These are phyloP conservation scores for Colletotrichum spaethianum DNA, from an alignment of 2,329 filamentous ascomycete genomes.

Conservation along the genomic window DNA sequence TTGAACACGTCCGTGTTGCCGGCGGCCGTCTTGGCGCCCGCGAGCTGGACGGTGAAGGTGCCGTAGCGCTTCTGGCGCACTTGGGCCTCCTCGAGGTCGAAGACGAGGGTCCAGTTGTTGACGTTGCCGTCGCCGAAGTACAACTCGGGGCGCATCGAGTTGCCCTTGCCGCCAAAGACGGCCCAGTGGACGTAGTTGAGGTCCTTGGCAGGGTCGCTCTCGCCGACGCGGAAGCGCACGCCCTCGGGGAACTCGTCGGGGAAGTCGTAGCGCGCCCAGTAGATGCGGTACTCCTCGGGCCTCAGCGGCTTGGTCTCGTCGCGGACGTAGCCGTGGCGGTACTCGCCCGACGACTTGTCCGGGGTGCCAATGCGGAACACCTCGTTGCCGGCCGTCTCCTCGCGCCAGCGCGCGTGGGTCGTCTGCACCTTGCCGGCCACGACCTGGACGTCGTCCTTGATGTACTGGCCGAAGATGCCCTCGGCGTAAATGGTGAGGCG, in stretches of 20 bases:
- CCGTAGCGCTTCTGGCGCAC: slow-evolving; percentile 60
- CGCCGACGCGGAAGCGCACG: slow-evolving; percentile 67
- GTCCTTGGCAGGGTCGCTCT: slow-evolving; percentile 59
- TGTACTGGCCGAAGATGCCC: slow-evolving; percentile 72
- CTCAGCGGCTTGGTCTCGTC: slow-evolving; percentile 61
- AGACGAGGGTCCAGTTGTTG: slow-evolving; percentile 70
- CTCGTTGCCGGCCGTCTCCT: slow-evolving; percentile 70
- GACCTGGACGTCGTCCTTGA: slow-evolving; percentile 63
- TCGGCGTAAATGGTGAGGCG: slow-evolving; percentile 75
- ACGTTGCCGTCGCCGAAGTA: slow-evolving; percentile 59
- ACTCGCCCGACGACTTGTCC: slow-evolving; percentile 72
- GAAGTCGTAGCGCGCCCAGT: slow-evolving; percentile 72
- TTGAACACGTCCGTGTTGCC: slow-evolving; percentile 73
- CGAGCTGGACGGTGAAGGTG: slow-evolving; percentile 74
- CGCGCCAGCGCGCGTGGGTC: slow-evolving; percentile 61
- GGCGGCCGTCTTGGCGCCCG: slow-evolving; percentile 72
- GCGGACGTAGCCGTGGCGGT: slow-evolving; percentile 64
- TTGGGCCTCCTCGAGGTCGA: slow-evolving; percentile 57
- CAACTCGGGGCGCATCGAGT: slow-evolving; percentile 56
- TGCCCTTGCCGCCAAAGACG: slow-evolving; percentile 68
- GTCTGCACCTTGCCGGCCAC: slow-evolving; percentile 56
- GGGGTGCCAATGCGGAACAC: slow-evolving; percentile 75
- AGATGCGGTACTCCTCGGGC: slow-evolving; percentile 68
- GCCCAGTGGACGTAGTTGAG: slow-evolving; percentile 76
- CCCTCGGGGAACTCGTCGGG: slow-evolving; percentile 69